Base-by-base conservation (phyloP, 306 rosid genomes). In the Casuarina cunninghamiana region DNA sequence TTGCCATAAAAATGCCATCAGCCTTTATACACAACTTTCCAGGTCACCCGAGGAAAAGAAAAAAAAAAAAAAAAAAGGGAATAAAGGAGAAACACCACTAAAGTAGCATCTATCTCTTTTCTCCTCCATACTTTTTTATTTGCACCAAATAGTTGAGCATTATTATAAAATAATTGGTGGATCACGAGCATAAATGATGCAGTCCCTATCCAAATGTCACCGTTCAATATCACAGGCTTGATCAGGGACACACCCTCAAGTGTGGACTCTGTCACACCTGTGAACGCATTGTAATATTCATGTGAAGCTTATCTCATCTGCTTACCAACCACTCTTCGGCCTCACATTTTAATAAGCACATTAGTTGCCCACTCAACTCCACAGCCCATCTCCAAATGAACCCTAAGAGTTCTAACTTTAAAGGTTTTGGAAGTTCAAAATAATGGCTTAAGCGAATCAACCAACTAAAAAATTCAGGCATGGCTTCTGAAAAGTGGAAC, bases 131-230 rank as follows among this genome's bases (percentile, higher is more conserved):
- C 21, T 21, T 67, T 45, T 49, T 16, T 51, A 77, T 69, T 3
- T 13, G 53, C 49, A 38, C 55, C 32, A 26, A 26, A 26, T 26
- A 26, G 32, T 26, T 26, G 32, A 26, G 32, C 17, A 45, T 57
- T 17, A n/a, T 21, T n/a, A 70, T 58, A 1, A 55, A 13, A 44
- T 35, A 58, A 46, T 37, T 62, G 5, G 62, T 35, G 12, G 55
- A 72, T 78, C 77, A 61, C 72, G 53, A 61, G 82, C 72, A 71
- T 48, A 61, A 13, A 69, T 32, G 39, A 44, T 71, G 76, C 19
- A 37, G 71, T 78, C 72, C 15, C 51, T 16, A 57, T 77, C 49
- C 10, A 9, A 32, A 43, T 9, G 60, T 57, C 35, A 35, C 55
- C 58, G n/a, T 77, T 69, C 75, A 77, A 21, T 13, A n/a, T 73